Percentiles rank a stretch among this genome's conserved stretches.
phyloP scores from a whole-genome alignment of 208 protist species.

The Endotrypanum monterogeii region DNA sequence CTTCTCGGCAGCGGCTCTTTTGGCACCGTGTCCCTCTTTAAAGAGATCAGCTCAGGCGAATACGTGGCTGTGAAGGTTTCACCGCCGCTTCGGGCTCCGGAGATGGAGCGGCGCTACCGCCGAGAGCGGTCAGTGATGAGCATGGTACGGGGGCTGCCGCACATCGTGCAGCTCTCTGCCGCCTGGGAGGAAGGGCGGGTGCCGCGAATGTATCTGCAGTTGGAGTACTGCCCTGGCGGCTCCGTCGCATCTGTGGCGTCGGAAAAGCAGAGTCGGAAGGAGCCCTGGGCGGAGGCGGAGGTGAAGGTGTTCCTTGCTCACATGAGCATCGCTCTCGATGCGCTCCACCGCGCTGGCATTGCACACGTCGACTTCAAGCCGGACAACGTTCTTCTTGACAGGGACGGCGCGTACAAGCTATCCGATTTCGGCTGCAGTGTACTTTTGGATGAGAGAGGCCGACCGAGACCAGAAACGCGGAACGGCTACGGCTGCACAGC shows the following conservation, averaged over 20 bases:
- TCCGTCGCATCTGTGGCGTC: slow-evolving; percentile 64
- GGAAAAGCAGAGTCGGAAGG: slow-evolving; percentile 36
- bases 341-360: slow-evolving; percentile 79
- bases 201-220: slow-evolving; percentile 78
- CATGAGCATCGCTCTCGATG: slow-evolving; percentile 87
- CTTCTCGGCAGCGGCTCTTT: slow-evolving; percentile 80
- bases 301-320: slow-evolving; percentile 82
- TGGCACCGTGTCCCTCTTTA: slow-evolving; percentile 75
- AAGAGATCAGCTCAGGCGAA: slow-evolving; percentile 70
- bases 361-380: slow-evolving; percentile 94
- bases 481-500: slow-evolving; percentile 19
- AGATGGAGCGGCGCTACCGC: slow-evolving; percentile 54
- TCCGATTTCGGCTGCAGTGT: slow-evolving; percentile 94
- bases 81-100: slow-evolving; percentile 37
- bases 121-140: slow-evolving; percentile 69
- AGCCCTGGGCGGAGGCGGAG: slow-evolving; percentile 75
- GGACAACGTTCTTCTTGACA: slow-evolving; percentile 92
- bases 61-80: slow-evolving; percentile 83
- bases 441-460: slow-evolving; percentile 59
- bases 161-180: slow-evolving; percentile 74
- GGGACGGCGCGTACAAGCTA: slow-evolving; percentile 76
- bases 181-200: slow-evolving; percentile 78
- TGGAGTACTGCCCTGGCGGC: slow-evolving; percentile 87
- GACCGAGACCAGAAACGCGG: slow-evolving; percentile 33
- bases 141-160: slow-evolving; percentile 60